Evolutionary conservation across 2,329 filamentous ascomycete genomes (phyloP).

Genomic region (Setomelanomma holmii): DNA sequence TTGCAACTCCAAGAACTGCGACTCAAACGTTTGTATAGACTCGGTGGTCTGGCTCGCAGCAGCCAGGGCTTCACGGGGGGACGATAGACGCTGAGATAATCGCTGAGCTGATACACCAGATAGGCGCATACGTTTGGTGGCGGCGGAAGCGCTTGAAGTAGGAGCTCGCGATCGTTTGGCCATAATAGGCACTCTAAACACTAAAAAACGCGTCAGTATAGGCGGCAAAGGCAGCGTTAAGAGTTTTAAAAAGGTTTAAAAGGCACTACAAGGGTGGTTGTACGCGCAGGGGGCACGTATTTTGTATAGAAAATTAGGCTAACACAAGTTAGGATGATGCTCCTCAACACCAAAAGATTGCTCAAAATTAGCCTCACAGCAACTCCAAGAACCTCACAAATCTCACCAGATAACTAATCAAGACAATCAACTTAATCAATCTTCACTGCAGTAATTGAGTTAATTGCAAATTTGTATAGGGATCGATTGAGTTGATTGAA

Average conservation of each 20-base stretch:
- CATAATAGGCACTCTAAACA: background rate
- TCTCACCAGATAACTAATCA: background rate
- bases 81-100: background rate
- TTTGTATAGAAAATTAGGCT: background rate
- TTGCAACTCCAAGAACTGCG: slow-evolving; percentile 2
- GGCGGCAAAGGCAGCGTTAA: background rate
- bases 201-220: background rate
- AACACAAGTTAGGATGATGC: background rate
- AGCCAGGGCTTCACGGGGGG: background rate
- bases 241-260: background rate
- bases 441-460: background rate
- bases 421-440: background rate
- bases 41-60: background rate
- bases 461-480: background rate
- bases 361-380: background rate
- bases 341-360: background rate
- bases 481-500: background rate
- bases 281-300: background rate
- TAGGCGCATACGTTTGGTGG: background rate
- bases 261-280: background rate
- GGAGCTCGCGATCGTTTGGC: too few species aligned
- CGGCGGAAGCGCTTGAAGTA: too few species aligned
- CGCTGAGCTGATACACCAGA: background rate
- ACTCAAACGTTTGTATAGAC: background rate
- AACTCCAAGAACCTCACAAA: background rate